Evolutionary conservation across 2,329 filamentous ascomycete genomes (phyloP).

Genomic region (Tolypocladium cylindrosporum): DNA sequence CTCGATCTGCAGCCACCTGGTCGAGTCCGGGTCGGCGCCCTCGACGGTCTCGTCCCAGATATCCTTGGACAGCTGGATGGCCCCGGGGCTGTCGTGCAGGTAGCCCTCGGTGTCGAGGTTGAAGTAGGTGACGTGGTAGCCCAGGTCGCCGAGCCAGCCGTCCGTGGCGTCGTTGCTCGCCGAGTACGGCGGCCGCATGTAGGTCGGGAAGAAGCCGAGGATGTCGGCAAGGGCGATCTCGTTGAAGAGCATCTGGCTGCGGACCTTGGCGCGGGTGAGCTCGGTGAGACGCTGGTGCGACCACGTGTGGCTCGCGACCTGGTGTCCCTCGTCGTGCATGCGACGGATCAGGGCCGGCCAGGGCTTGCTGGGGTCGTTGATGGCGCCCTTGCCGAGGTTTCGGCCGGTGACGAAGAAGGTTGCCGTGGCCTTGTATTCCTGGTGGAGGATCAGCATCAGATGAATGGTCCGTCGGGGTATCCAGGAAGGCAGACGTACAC

Average conservation of each 20-base stretch:
- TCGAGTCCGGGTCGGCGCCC: conserved; percentile 10
- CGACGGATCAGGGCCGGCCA: conserved; percentile 28
- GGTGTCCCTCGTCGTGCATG: conserved; percentile 45
- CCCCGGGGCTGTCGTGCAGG: conserved; percentile 36
- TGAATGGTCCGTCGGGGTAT: too few relatives aligned
- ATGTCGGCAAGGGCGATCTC: conserved; percentile 32
- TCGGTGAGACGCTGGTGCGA: conserved; percentile 32
- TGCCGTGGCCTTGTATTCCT: conserved; percentile 24
- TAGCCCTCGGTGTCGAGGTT: conserved; percentile 53
- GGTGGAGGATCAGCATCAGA: too few relatives aligned
- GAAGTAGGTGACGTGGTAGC: conserved; percentile 51
- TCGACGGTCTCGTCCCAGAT: conserved; percentile 28
- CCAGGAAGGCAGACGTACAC: conserved; percentile 4
- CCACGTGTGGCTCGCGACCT: conserved; percentile 46
- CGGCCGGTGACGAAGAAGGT: conserved; percentile 27
- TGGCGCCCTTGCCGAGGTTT: conserved; percentile 29
- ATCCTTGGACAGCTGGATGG: conserved; percentile 34
- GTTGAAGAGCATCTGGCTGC: conserved; percentile 30
- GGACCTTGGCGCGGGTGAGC: conserved; percentile 20
- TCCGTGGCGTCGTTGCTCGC: conserved; percentile 30
- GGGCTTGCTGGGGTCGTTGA: conserved; percentile 25
- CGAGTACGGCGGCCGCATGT: conserved; percentile 37
- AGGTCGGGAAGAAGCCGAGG: conserved; percentile 29
- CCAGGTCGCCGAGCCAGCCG: conserved; percentile 28
- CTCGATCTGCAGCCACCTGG: conserved; percentile 40